Evolutionary conservation across 1,284 basidiomycete species (phyloP).

Genomic region (Trichosporon ovoides): DNA sequence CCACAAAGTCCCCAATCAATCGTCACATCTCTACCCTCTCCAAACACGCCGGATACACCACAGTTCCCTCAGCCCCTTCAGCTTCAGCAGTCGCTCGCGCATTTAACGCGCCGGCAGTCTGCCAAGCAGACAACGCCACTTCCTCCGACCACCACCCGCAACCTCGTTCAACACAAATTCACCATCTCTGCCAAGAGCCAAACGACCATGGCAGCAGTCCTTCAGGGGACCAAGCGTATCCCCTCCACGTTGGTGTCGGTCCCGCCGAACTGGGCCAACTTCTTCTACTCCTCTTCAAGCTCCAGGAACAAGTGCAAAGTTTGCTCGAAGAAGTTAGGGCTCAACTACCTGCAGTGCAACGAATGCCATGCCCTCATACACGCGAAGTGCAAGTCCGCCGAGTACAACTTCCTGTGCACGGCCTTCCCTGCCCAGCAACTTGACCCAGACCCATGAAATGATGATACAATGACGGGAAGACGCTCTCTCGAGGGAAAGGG

Average conservation of each 20-base stretch:
- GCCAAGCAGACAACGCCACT: background rate
- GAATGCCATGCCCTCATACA: background rate
- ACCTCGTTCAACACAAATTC: background rate
- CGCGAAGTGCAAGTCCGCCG: background rate
- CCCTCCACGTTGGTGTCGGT: background rate
- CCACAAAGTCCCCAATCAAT: background rate
- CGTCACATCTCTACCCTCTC: background rate
- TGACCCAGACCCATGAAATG: background rate
- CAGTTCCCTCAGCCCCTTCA: background rate
- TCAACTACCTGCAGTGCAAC: constrained; percentile 2
- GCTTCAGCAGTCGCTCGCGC: background rate
- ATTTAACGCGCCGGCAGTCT: background rate
- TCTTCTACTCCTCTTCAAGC: background rate
- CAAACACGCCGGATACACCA: background rate
- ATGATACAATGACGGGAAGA: too few species aligned
- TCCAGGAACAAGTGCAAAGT: constrained; percentile 1
- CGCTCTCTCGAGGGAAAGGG: background rate
- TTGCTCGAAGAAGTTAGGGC: background rate
- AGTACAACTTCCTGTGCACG: constrained; percentile 4
- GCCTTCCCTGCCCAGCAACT: background rate
- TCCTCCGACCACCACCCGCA: background rate
- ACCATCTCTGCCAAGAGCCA: background rate
- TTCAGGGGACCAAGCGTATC: background rate
- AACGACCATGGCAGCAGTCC: background rate
- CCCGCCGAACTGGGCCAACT: background rate